These are phyloP conservation scores for Beauveria brongniartii DNA, from an alignment of 2,329 filamentous ascomycete genomes.

Conservation along the genomic window DNA sequence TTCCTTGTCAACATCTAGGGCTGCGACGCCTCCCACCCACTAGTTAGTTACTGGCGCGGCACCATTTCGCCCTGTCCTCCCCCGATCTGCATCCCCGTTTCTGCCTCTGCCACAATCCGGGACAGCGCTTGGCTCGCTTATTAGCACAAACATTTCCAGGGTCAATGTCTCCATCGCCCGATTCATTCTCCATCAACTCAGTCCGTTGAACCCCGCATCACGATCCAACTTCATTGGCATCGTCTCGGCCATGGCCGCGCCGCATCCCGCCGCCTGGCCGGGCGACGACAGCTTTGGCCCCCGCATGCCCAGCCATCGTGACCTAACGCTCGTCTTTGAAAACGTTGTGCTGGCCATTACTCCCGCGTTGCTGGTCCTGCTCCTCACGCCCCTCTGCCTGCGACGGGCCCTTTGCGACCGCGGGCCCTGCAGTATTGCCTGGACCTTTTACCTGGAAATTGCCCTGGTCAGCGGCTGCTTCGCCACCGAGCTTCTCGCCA, in stretches of 20 bases:
- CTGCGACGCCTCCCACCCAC: neutral
- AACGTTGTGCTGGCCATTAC: neutral
- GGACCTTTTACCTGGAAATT: neutral
- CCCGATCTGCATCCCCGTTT: neutral
- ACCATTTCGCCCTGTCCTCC: neutral
- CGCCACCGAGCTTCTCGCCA: neutral
- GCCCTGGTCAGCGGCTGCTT: neutral
- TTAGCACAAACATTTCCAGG: neutral
- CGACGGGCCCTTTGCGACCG: neutral
- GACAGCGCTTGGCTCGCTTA: neutral
- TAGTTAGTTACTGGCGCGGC: neutral
- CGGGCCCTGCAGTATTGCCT: neutral
- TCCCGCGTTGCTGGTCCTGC: neutral
- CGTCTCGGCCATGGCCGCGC: neutral
- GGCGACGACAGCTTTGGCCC: neutral
- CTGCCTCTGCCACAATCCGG: neutral
- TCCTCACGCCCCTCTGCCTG: neutral
- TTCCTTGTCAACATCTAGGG: neutral
- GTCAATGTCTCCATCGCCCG: neutral
- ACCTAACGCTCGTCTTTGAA: conserved; percentile 6
- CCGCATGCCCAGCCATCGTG: neutral
- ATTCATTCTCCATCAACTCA: neutral
- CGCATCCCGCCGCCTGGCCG: neutral
- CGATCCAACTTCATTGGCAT: neutral
- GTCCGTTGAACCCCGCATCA: neutral